Percentiles rank a stretch among this genome's conserved stretches.
phyloP scores from a whole-genome alignment of 106 monocot species.

The Apostasia ramifera region DNA sequence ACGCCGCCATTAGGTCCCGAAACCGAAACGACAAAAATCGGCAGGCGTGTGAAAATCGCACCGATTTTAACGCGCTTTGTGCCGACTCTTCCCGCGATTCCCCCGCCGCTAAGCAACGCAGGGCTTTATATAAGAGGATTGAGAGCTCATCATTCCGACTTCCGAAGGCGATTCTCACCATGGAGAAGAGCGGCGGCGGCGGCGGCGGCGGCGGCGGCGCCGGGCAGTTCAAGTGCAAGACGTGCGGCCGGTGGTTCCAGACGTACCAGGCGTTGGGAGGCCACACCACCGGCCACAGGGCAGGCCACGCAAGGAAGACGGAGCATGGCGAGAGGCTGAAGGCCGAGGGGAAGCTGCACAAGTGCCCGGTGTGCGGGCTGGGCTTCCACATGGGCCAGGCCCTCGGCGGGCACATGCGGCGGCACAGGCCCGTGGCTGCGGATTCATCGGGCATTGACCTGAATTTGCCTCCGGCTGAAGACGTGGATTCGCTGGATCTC shows the following conservation, averaged over 20 bases:
- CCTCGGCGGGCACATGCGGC: constrained; percentile 31
- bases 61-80: no score
- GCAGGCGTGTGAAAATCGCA: no score
- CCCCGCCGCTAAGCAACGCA: no score
- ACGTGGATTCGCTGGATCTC: no score
- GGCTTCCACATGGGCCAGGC: constrained; percentile 30
- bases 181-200: no score
- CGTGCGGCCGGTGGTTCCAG: constrained; percentile 28
- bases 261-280: constrained; percentile 59
- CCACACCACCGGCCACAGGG: constrained; percentile 40
- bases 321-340: background rate
- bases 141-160: no score
- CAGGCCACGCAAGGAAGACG: constrained; percentile 21
- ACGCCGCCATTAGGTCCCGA: no score
- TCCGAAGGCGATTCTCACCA: no score
- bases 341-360: background rate
- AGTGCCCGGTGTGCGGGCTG: constrained; percentile 21
- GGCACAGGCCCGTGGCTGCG: constrained; percentile 9
- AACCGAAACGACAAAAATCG: no score
- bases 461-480: no score
- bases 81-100: no score
- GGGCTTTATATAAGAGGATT: no score
- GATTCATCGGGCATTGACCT: background rate
- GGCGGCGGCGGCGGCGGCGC: background rate
- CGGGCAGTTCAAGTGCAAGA: constrained; percentile 38